Evolutionary conservation across 306 rosid species (phyloP).

Genomic region (Cucumis cinereus): DNA sequence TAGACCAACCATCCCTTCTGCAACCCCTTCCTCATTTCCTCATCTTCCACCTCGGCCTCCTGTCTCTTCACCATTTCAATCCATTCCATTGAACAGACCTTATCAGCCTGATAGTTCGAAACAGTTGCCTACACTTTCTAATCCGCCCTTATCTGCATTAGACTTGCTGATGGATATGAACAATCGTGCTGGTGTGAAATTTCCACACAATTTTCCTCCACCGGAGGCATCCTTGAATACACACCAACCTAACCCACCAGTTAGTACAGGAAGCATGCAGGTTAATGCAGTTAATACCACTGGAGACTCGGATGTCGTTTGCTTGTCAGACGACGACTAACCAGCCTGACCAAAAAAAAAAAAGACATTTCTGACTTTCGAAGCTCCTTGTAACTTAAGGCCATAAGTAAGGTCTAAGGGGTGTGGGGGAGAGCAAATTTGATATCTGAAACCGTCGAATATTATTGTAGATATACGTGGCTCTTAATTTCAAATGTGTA

Average conservation of each 20-base stretch:
- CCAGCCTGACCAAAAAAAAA: background rate
- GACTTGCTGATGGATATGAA: slow-evolving; percentile 16
- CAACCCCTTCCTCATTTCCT: slow-evolving; percentile 16
- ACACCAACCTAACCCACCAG: slow-evolving; percentile 9
- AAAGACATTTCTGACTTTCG: background rate
- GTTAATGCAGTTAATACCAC: slow-evolving; percentile 16
- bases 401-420: background rate
- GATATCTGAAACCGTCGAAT: background rate
- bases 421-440: background rate
- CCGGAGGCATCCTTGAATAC: slow-evolving; percentile 11
- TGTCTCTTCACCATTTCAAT: slow-evolving; percentile 9
- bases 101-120: slow-evolving; percentile 10
- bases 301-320: slow-evolving; percentile 35
- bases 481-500: background rate
- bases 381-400: background rate
- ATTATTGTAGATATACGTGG: background rate
- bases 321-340: slow-evolving; percentile 77
- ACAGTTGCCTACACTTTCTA: slow-evolving; percentile 14
- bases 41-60: slow-evolving; percentile 17
- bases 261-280: slow-evolving; percentile 4
- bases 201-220: slow-evolving; percentile 7
- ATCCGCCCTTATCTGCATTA: slow-evolving; percentile 14
- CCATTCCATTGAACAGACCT: slow-evolving; percentile 15
- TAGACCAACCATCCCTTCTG: slow-evolving; percentile 14
- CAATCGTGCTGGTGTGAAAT: slow-evolving; percentile 18